Evolutionary conservation across 2,329 filamentous ascomycete genomes (phyloP).

Genomic region (Phaeosphaeriaceae sp.): DNA sequence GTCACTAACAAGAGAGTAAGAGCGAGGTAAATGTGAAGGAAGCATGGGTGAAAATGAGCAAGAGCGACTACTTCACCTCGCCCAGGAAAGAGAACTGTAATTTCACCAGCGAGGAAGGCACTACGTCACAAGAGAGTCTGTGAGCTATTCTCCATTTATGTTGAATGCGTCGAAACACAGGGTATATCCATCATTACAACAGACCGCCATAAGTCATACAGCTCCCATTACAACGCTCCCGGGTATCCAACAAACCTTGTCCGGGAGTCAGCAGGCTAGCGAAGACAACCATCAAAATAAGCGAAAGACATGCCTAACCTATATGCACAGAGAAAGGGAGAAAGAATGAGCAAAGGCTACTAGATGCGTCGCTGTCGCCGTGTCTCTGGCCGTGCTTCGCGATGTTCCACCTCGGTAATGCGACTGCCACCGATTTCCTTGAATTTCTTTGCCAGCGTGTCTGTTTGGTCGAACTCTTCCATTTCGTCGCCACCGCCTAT

Average conservation of each 20-base stretch:
- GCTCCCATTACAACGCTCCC: slow-evolving; percentile 4
- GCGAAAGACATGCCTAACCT: not conserved
- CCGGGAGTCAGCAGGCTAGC: not conserved
- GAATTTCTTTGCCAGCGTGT: slow-evolving; percentile 73
- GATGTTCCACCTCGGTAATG: slow-evolving; percentile 49
- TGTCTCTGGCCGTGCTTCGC: slow-evolving; percentile 15
- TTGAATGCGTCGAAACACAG: slow-evolving; percentile 12
- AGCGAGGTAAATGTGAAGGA: not conserved
- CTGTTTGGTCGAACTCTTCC: slow-evolving; percentile 66
- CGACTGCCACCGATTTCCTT: slow-evolving; percentile 75
- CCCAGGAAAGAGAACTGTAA: not conserved
- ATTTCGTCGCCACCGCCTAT: slow-evolving; percentile 93
- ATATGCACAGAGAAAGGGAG: slow-evolving; percentile 2
- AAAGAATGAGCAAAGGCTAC: not conserved
- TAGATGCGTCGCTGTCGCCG: slow-evolving; percentile 14
- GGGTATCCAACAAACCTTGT: slow-evolving; percentile 14
- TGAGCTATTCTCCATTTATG: not conserved
- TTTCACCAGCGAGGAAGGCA: not conserved
- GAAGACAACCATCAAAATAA: not conserved
- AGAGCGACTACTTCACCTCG: not conserved
- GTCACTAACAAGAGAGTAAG: not conserved
- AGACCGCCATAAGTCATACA: slow-evolving; percentile 3
- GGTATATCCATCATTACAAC: slow-evolving; percentile 21
- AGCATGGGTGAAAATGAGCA: not conserved
- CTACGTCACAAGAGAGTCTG: not conserved